A percentile compares a stretch with the other conserved stretches of the same genome.
These are phyloP conservation scores for Podaxis pistillaris DNA, from an alignment of 768 basidiomycete species.

Conservation along the genomic window DNA sequence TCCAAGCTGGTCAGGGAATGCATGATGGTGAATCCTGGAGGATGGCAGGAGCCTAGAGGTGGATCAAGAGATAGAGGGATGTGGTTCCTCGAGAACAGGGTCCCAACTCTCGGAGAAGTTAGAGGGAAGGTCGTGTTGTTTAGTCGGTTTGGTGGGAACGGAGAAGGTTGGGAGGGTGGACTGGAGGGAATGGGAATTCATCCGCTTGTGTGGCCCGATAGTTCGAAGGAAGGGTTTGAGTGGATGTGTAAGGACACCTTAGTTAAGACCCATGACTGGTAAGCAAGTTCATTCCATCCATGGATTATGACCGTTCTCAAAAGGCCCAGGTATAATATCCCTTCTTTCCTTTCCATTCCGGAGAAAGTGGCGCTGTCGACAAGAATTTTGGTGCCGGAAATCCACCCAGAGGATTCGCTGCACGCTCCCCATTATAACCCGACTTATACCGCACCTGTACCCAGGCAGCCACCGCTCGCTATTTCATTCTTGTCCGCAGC, in stretches of 20 bases:
- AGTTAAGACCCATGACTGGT: slow-evolving; percentile 88
- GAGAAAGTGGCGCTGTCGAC: slow-evolving; percentile 72
- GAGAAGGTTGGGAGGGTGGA: slow-evolving; percentile 66
- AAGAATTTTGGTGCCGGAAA: slow-evolving; percentile 43
- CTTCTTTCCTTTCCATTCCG: slow-evolving; percentile 77
- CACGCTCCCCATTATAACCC: slow-evolving; percentile 20
- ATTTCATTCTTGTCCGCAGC: slow-evolving; percentile 84
- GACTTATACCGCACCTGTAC: slow-evolving; percentile 11
- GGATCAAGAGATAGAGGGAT: slow-evolving; percentile 35
- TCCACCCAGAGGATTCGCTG: slow-evolving; percentile 24
- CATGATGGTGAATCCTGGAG: slow-evolving; percentile 54
- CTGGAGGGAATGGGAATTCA: slow-evolving; percentile 82
- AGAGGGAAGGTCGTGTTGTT: slow-evolving; percentile 84
- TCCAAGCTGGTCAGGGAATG: slow-evolving; percentile 64
- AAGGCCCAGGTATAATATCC: slow-evolving; percentile 68
- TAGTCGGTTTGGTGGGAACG: slow-evolving; percentile 78
- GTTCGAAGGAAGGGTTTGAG: slow-evolving; percentile 64
- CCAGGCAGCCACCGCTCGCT: slow-evolving; percentile 45
- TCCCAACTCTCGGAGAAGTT: slow-evolving; percentile 81
- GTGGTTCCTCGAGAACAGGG: slow-evolving; percentile 83
- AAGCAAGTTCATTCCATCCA: slow-evolving; percentile 19
- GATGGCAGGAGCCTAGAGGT: slow-evolving; percentile 23
- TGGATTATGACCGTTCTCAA: slow-evolving; percentile 6
- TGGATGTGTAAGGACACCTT: slow-evolving; percentile 74
- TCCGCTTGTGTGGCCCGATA: slow-evolving; percentile 85